A percentile compares a stretch with the other conserved stretches of the same genome.
Evolutionary conservation across 192 early-diverging fungal genomes (phyloP).

Genomic region (Coemansia sp.): DNA sequence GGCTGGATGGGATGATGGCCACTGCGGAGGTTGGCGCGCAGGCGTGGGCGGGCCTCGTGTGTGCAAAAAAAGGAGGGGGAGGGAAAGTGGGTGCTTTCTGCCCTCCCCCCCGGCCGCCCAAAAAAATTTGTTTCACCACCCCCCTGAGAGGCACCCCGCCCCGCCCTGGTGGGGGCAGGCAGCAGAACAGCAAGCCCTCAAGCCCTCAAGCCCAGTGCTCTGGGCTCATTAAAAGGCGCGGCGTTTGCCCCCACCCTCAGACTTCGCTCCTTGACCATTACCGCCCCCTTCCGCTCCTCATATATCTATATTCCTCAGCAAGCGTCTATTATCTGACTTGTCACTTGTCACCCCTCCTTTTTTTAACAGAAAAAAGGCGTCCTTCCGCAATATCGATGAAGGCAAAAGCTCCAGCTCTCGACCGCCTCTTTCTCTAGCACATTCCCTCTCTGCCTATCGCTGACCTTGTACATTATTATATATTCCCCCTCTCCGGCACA

Average conservation of each 20-base stretch:
- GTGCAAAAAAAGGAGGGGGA: neutral
- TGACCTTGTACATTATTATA: neutral
- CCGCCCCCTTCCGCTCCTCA: neutral
- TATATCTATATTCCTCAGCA: neutral
- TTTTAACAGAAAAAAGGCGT: too few species aligned
- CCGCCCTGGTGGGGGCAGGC: too few species aligned
- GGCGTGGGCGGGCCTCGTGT: neutral
- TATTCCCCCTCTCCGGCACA: neutral
- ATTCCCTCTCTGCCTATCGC: neutral
- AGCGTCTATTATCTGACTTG: too few species aligned
- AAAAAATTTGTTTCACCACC: neutral
- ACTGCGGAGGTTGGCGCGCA: neutral
- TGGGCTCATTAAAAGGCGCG: constrained; percentile 4
- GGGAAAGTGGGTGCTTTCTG: neutral
- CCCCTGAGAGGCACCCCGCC: constrained; percentile 3
- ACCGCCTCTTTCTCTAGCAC: neutral
- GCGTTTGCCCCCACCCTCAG: constrained; percentile 2
- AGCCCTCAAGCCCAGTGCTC: neutral
- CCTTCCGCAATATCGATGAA: constrained; percentile 4
- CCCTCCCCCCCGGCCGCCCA: neutral
- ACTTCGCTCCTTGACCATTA: constrained; percentile 1
- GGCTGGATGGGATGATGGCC: too few species aligned
- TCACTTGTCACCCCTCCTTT: too few species aligned
- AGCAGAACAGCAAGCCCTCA: too few species aligned
- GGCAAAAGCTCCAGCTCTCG: neutral